Base-by-base conservation (phyloP, 345 rosid genomes). In the Arabis hirsuta region DNA sequence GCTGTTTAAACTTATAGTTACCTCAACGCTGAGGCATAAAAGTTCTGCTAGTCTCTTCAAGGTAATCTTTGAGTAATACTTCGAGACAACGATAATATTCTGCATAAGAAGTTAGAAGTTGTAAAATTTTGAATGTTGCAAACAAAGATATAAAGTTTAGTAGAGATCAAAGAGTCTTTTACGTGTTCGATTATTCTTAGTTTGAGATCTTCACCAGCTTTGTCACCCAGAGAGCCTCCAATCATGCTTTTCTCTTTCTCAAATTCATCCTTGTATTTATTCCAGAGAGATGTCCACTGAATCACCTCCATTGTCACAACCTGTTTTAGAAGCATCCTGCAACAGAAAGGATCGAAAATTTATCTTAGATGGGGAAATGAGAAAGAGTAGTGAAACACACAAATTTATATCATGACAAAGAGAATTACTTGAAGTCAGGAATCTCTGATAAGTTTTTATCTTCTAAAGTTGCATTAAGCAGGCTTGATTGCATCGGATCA, bases 201-300 rank as follows among this genome's bases (percentile, higher is more conserved):
- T 78, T 82, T 86, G 65, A 93, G 82, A 83, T 90, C 97, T 73
- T 86, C 96, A 6, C 88, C 89, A 44, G 97, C 96, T 82, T 86
- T 93, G 60, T 84, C 86, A 55, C 81, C 90, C 80, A 93, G 81
- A 26, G 87, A 79, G 48, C 96, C 90, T 64, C 97, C 97, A 67
- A 84, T 86, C 88, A 90, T 77, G 84, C 69, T 72, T 77, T 84
- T 85, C 80, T 90, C 97, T 53, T 79, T 80, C 55, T 86, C 96
- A 79, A 93, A 93, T 61, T 89, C 98, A 57, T 74, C 85, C 74
- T 82, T 77, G 75, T 82, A 90, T 11, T 81, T 63, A 76, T 76
- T 83, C 98, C 96, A 93, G 63, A 93, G 94, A 58, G 90, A 84
- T 45, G 94, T 90, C 98, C 98, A 90, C 52, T 83, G 90, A 68